Percentiles rank a stretch among this genome's conserved stretches.
These are phyloP conservation scores for Glarea lozoyensis DNA, from an alignment of 495 filamentous ascomycete genomes.

Conservation along the genomic window DNA sequence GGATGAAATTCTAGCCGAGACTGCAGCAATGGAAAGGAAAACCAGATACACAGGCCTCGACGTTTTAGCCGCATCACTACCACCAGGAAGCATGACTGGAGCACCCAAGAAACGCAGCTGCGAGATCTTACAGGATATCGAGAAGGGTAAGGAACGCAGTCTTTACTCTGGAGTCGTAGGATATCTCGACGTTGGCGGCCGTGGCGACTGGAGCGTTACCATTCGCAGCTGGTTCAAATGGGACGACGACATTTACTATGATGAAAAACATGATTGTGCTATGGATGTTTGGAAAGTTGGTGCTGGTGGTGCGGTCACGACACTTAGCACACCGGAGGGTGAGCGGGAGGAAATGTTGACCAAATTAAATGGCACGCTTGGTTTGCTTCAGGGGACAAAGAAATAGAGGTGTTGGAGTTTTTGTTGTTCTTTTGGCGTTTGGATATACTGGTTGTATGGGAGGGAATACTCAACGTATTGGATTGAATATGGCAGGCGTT, in stretches of 20 bases:
- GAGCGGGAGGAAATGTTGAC: slow-evolving; percentile 90
- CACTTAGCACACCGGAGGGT: slow-evolving; percentile 61
- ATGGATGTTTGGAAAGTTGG: slow-evolving; percentile 68
- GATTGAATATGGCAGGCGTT: slow-evolving; percentile 1
- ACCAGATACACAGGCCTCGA: slow-evolving; percentile 54
- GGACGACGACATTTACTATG: slow-evolving; percentile 37
- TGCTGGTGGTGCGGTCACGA: slow-evolving; percentile 82
- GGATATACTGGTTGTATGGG: too few species aligned
- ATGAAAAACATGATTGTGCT: slow-evolving; percentile 14
- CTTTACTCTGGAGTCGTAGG: slow-evolving; percentile 86
- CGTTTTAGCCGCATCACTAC: slow-evolving; percentile 67
- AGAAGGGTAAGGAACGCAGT: slow-evolving; percentile 55
- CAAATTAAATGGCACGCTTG: slow-evolving; percentile 63
- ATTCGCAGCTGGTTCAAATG: slow-evolving; percentile 72
- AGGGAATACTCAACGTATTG: slow-evolving; percentile 22
- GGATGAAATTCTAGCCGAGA: slow-evolving; percentile 24
- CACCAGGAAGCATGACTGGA: slow-evolving; percentile 91
- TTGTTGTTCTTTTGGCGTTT: background rate
- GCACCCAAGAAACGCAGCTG: slow-evolving; percentile 88
- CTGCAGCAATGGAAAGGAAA: slow-evolving; percentile 19
- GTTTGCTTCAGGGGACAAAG: slow-evolving; percentile 20
- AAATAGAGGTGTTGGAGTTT: background rate
- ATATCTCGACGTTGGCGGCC: slow-evolving; percentile 77
- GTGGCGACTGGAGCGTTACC: slow-evolving; percentile 79
- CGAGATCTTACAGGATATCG: slow-evolving; percentile 64